Percentiles rank a stretch among this genome's conserved stretches.
These are phyloP conservation scores for Leccinum pellstonianum DNA, from an alignment of 768 basidiomycete genomes.

Conservation along the genomic window DNA sequence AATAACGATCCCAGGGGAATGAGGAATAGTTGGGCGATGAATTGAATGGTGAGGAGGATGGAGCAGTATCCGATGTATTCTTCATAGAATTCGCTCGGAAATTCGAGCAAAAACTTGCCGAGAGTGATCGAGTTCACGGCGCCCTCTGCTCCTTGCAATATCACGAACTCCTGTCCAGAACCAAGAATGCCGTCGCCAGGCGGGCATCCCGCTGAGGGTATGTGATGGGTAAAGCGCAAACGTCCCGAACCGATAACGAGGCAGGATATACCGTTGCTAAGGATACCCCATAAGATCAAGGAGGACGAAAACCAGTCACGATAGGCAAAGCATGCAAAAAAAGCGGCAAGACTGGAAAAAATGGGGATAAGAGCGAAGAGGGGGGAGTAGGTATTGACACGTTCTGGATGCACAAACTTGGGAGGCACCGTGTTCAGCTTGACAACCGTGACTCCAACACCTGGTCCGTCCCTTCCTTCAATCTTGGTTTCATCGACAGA, in stretches of 20 bases:
- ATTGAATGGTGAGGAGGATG: slow-evolving; percentile 24
- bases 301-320: slow-evolving; percentile 28
- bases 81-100: not conserved
- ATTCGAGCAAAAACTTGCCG: slow-evolving; percentile 14
- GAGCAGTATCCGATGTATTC: slow-evolving; percentile 16
- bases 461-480: slow-evolving; percentile 1
- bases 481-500: not conserved
- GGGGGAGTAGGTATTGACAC: not conserved
- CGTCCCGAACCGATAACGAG: slow-evolving; percentile 21
- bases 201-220: slow-evolving; percentile 17
- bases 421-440: slow-evolving; percentile 2
- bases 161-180: slow-evolving; percentile 6
- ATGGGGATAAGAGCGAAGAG: slow-evolving; percentile 22
- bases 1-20: slow-evolving; percentile 29
- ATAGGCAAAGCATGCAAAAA: slow-evolving; percentile 17
- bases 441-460: not conserved
- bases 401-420: not conserved
- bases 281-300: slow-evolving; percentile 30
- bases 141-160: slow-evolving; percentile 10
- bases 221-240: slow-evolving; percentile 16
- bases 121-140: slow-evolving; percentile 28
- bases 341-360: slow-evolving; percentile 16
- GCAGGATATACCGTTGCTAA: slow-evolving; percentile 29
- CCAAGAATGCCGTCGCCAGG: slow-evolving; percentile 27
- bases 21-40: slow-evolving; percentile 28